Evolutionary conservation across 495 filamentous ascomycete species (phyloP).

Genomic region (Evernia prunastri): DNA sequence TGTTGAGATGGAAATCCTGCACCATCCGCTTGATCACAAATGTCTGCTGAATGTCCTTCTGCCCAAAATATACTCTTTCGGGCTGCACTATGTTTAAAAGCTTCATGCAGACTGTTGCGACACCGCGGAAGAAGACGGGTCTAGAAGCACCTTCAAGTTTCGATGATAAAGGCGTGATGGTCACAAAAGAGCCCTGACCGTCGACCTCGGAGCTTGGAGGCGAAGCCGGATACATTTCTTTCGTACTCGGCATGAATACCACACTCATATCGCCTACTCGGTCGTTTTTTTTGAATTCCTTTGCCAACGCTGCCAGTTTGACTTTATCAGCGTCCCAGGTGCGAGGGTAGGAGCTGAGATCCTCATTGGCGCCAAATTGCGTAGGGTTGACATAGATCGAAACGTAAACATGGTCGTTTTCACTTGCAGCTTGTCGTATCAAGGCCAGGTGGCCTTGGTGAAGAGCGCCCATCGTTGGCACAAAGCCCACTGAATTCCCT

Average conservation of each 20-base stretch:
- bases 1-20: constrained; percentile 76
- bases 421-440: constrained; percentile 74
- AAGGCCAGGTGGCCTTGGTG: constrained; percentile 86
- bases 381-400: constrained; percentile 94
- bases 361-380: constrained; percentile 88
- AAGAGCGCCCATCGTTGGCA: constrained; percentile 95
- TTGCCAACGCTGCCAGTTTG: constrained; percentile 60
- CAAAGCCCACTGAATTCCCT: constrained; percentile 61
- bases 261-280: constrained; percentile 61
- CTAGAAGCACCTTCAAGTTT: constrained; percentile 76
- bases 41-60: constrained; percentile 97
- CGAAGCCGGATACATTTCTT: constrained; percentile 78
- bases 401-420: constrained; percentile 80
- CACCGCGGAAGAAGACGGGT: constrained; percentile 95
- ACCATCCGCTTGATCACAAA: constrained; percentile 84
- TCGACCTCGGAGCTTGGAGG: constrained; percentile 74
- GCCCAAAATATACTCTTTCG: constrained; percentile 89
- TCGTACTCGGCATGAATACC: constrained; percentile 76
- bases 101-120: constrained; percentile 96
- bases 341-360: constrained; percentile 80
- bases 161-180: constrained; percentile 72
- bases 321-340: constrained; percentile 74
- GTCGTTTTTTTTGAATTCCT: constrained; percentile 56
- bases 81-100: constrained; percentile 87
- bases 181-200: constrained; percentile 85